Conservation (phyloP, 2,329 filamentous ascomycete species). For the Cryoendolithus antarcticus region DNA sequence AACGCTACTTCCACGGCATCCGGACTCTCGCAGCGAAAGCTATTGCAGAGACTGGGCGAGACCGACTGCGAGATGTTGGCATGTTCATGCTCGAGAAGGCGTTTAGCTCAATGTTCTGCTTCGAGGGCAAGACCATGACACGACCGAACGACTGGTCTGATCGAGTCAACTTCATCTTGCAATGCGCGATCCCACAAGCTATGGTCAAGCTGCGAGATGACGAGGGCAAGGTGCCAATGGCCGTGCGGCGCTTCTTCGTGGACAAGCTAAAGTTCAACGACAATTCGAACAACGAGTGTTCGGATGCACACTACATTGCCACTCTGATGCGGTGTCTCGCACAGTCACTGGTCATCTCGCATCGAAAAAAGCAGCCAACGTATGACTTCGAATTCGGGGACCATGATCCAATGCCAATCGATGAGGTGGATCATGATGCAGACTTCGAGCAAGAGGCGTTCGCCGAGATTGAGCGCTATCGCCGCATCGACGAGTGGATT, state of each 20-base stretch:
- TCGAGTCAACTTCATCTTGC: constrained; percentile 71
- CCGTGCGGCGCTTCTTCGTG: constrained; percentile 71
- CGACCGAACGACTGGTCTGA: constrained; percentile 85
- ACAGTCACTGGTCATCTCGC: constrained; percentile 36
- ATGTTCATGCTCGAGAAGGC: constrained; percentile 72
- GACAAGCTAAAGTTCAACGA: constrained; percentile 90
- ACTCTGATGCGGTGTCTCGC: constrained; percentile 57
- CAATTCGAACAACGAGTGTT: constrained; percentile 77
- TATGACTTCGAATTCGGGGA: constrained; percentile 29
- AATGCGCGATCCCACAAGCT: constrained; percentile 69
- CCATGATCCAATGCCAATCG: constrained; percentile 35
- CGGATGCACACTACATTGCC: constrained; percentile 80
- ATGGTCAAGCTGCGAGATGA: constrained; percentile 66
- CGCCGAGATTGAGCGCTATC: constrained; percentile 49
- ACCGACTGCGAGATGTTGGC: constrained; percentile 60
- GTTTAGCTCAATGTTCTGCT: constrained; percentile 81
- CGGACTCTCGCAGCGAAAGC: constrained; percentile 72
- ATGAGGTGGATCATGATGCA: constrained; percentile 39
- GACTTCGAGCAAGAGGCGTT: constrained; percentile 45
- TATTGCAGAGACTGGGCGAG: constrained; percentile 54
- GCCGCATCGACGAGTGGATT: constrained; percentile 55
- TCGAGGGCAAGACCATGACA: constrained; percentile 60
- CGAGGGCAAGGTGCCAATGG: constrained; percentile 63
- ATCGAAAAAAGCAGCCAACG: constrained; percentile 15
- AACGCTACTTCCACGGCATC: constrained; percentile 86